Percentiles rank a stretch among this genome's conserved stretches.
phyloP scores from a whole-genome alignment of 805 yeast species.

The Starmera amethionina region DNA sequence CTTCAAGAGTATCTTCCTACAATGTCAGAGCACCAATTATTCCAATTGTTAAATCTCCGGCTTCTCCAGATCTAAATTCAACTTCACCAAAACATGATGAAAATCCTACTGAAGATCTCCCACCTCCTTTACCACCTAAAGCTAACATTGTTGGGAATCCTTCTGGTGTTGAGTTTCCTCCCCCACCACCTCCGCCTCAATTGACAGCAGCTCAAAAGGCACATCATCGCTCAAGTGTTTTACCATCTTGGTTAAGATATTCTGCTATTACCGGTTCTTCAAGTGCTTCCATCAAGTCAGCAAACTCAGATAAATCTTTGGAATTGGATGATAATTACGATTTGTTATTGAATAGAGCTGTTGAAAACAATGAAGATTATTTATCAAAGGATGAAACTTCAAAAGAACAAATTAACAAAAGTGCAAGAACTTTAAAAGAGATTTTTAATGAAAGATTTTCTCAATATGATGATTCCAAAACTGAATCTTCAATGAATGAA shows the following conservation, averaged over 20 bases:
- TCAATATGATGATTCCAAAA: conserved; percentile 5
- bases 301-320: conserved; percentile 10
- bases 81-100: not conserved
- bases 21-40: too few species aligned
- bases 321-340: conserved; percentile 36
- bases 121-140: conserved; percentile 3
- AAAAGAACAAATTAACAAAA: conserved; percentile 40
- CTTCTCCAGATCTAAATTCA: not conserved
- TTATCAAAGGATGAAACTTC: conserved; percentile 39
- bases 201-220: conserved; percentile 13
- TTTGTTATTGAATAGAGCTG: conserved; percentile 49
- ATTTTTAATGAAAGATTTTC: conserved; percentile 15
- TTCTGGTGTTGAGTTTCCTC: conserved; percentile 19
- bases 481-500: not conserved
- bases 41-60: not conserved
- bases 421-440: conserved; percentile 32
- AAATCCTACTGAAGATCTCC: not conserved
- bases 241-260: conserved; percentile 15
- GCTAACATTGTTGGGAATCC: not conserved
- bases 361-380: conserved; percentile 44
- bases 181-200: conserved; percentile 19
- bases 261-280: conserved; percentile 5
- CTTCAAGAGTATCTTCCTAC: too few species aligned
- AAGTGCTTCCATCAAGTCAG: conserved; percentile 1
- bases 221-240: conserved; percentile 13